phyloP scores from a whole-genome alignment of 2,329 filamentous ascomycete genomes.

The Phyllosticta capitalensis region DNA sequence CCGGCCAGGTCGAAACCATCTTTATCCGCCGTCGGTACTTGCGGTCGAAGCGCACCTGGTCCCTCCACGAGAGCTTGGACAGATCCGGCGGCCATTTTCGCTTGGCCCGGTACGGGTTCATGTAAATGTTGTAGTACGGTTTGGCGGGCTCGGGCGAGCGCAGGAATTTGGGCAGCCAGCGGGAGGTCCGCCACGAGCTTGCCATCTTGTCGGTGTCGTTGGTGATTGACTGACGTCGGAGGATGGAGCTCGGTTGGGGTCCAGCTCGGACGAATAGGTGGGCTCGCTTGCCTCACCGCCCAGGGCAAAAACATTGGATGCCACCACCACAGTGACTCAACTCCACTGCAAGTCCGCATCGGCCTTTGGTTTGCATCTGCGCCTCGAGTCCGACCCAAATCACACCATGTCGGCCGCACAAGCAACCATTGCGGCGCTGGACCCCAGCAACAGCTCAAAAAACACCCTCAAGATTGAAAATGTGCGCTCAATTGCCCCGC shows the following conservation, averaged over 20 bases:
- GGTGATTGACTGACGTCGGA: background rate
- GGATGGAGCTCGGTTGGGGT: background rate
- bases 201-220: background rate
- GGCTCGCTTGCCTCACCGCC: constrained; percentile 10
- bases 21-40: constrained; percentile 63
- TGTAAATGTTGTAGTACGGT: constrained; percentile 34
- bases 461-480: constrained; percentile 60
- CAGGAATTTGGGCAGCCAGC: background rate
- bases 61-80: constrained; percentile 55
- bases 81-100: constrained; percentile 75
- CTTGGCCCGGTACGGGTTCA: constrained; percentile 55
- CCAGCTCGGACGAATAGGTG: background rate
- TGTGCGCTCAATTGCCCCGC: constrained; percentile 23
- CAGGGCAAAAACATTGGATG: constrained; percentile 2
- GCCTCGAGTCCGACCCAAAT: constrained; percentile 14
- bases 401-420: constrained; percentile 37
- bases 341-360: constrained; percentile 4
- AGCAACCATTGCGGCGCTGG: constrained; percentile 44
- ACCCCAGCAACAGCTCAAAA: constrained; percentile 44
- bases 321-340: constrained; percentile 9
- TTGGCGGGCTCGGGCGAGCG: constrained; percentile 24
- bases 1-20: constrained; percentile 51
- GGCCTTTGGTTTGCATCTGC: constrained; percentile 19
- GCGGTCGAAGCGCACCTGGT: constrained; percentile 70
- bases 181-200: background rate